Conservation (phyloP, 2,329 filamentous ascomycete genomes). For the Curvularia hawaiiensis region DNA sequence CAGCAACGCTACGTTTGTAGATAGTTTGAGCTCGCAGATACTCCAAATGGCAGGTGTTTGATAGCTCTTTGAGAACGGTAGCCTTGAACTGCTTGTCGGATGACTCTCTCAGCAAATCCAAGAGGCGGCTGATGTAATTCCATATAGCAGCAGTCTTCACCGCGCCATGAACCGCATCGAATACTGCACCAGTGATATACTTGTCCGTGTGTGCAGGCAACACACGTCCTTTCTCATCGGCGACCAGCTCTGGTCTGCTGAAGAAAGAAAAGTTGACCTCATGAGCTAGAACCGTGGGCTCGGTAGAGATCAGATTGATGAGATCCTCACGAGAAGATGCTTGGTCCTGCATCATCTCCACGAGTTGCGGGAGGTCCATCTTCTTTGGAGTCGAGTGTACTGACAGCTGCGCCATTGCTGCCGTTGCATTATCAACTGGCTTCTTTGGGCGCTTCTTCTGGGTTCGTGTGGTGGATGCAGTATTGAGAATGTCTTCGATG, state of each 20-base stretch:
- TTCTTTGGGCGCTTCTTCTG: constrained; percentile 36
- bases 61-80: constrained; percentile 54
- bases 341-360: not conserved
- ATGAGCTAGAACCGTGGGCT: constrained; percentile 17
- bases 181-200: constrained; percentile 50
- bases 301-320: constrained; percentile 37
- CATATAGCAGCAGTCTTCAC: constrained; percentile 49
- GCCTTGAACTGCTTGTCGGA: constrained; percentile 39
- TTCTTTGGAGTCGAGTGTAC: constrained; percentile 23
- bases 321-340: constrained; percentile 39
- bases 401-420: constrained; percentile 44
- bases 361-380: constrained; percentile 29
- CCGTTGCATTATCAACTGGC: constrained; percentile 30
- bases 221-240: constrained; percentile 53
- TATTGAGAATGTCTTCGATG: constrained; percentile 52
- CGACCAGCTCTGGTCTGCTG: constrained; percentile 51
- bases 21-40: constrained; percentile 47
- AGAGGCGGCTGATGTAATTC: constrained; percentile 49
- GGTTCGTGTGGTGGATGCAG: constrained; percentile 41
- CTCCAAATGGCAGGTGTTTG: constrained; percentile 53
- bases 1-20: constrained; percentile 52
- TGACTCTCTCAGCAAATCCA: constrained; percentile 38
- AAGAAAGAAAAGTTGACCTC: constrained; percentile 48
- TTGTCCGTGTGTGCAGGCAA: constrained; percentile 50
- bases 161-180: constrained; percentile 49